These are phyloP conservation scores for Tulasnella sp. DNA, from an alignment of 768 basidiomycete species.

Conservation along the genomic window DNA sequence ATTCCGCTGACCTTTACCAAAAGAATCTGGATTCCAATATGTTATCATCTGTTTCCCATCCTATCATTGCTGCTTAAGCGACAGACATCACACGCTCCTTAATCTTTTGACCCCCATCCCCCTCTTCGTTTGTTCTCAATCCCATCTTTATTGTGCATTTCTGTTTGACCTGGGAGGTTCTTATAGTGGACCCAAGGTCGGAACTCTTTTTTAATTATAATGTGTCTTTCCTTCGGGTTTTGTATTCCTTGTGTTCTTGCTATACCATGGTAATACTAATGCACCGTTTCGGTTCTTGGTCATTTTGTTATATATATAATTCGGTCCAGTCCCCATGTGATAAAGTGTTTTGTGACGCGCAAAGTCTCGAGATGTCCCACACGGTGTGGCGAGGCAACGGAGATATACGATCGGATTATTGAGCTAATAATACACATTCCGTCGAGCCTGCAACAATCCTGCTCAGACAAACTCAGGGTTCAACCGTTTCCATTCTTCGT, in stretches of 20 bases:
- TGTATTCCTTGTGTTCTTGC: neutral
- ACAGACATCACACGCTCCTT: neutral
- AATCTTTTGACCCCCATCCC: neutral
- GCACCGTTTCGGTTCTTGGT: neutral
- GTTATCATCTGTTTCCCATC: neutral
- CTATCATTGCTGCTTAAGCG: conserved; percentile 8
- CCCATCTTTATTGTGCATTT: neutral
- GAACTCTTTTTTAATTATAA: neutral
- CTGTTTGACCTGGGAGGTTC: neutral
- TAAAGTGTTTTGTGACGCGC: no score
- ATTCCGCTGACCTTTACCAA: conserved; percentile 1
- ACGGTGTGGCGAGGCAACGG: no score
- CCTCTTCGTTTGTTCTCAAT: neutral
- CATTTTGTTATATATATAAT: neutral
- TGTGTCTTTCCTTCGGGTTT: neutral
- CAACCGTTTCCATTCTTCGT: neutral
- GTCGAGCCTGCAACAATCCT: neutral
- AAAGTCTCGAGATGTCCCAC: no score
- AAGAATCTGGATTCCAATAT: neutral
- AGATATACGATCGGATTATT: neutral
- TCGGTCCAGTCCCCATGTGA: neutral
- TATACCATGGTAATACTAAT: neutral
- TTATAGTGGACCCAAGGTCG: neutral
- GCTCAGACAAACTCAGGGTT: neutral
- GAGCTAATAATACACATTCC: neutral